Percentiles rank a stretch among this genome's conserved stretches.
Conservation (phyloP, 116 monocot species). For the Papilionanthe hybrid region DNA sequence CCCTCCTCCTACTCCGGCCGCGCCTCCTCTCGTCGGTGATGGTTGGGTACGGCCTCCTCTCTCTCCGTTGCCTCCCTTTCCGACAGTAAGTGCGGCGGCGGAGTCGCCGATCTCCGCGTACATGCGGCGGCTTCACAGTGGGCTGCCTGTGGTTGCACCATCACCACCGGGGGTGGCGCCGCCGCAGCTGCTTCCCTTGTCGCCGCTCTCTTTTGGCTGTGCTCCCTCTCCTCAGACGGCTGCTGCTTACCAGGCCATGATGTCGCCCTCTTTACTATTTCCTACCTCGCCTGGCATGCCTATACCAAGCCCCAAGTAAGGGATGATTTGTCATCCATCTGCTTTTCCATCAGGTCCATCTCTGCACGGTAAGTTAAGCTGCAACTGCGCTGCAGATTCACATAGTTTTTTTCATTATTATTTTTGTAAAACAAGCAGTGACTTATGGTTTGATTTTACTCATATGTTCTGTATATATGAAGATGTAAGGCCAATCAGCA, state of each 20-base stretch:
- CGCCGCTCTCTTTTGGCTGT: slow-evolving; percentile 34
- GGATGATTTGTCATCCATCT: neutral
- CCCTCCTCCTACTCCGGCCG: slow-evolving; percentile 3
- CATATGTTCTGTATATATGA: slow-evolving; percentile 1
- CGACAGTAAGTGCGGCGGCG: slow-evolving; percentile 55
- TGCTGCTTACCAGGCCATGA: slow-evolving; percentile 10
- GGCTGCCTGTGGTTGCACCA: slow-evolving; percentile 9
- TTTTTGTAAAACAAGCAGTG: neutral
- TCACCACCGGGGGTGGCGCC: slow-evolving; percentile 5
- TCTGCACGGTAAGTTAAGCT: slow-evolving; percentile 1
- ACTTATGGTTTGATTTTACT: neutral
- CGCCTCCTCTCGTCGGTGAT: neutral
- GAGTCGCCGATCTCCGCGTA: slow-evolving; percentile 92
- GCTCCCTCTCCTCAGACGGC: slow-evolving; percentile 29
- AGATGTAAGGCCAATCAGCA: neutral
- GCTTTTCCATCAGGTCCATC: neutral
- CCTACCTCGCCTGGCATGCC: slow-evolving; percentile 49
- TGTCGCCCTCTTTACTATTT: slow-evolving; percentile 19
- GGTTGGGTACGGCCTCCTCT: slow-evolving; percentile 28
- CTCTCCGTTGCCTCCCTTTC: slow-evolving; percentile 81
- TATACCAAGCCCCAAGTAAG: slow-evolving; percentile 33
- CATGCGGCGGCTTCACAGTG: slow-evolving; percentile 68
- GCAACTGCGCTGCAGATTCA: neutral
- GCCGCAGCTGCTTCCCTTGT: slow-evolving; percentile 15
- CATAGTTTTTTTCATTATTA: neutral